Evolutionary conservation across 148 eudicot species (phyloP), one percentile per base, ranked within the genome.

Genomic region (Chenopodium berlandieri): DNA sequence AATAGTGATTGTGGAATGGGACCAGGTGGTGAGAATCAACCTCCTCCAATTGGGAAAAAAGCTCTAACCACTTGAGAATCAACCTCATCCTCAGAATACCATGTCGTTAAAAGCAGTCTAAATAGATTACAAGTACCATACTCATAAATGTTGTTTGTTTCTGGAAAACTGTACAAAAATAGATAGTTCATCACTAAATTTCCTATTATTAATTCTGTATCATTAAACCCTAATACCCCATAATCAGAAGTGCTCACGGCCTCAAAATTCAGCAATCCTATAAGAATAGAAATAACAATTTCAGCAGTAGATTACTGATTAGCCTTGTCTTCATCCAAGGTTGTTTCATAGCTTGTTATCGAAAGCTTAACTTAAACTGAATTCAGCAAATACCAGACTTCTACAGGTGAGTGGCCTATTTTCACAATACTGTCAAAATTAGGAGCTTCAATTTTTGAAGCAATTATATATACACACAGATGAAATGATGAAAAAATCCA

Each of bases 361-460:
- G 10, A 73, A 11, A 9, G 32, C 34, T 73, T 11, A 23, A 12
- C 17, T 50, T 56, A 44, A 30, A 10, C 12, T 64, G 3, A 3
- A 75, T 2, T 19, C 37, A n/a, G 16, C 66, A 31, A 52, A 19
- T 0, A 32, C 13, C 9, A 3, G 22, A 73, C 40, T 76, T 75
- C 27, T 66, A 74, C 80, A 78, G 47, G 40, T 14, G 54, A 20
- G 25, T 63, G 73, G 4, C 14, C 32, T 68, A 66, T 34, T 19
- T 48, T 17, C 34, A 40, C 50, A 1, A 66, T 40, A 25, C 44
- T 22, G 52, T 16, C 78, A 78, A 73, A 75, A 54, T 48, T 25
- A 16, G 74, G 71, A 54, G 77, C 82, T 79, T 67, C 76, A 20
- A 74, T 19, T 10, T 40, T 23, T 20, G 71, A 79, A 66, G 63